Evolutionary conservation across 192 early-diverging fungal species (phyloP), one percentile per base, ranked within the genome.

Genomic region (Paraglomus brasilianum): DNA sequence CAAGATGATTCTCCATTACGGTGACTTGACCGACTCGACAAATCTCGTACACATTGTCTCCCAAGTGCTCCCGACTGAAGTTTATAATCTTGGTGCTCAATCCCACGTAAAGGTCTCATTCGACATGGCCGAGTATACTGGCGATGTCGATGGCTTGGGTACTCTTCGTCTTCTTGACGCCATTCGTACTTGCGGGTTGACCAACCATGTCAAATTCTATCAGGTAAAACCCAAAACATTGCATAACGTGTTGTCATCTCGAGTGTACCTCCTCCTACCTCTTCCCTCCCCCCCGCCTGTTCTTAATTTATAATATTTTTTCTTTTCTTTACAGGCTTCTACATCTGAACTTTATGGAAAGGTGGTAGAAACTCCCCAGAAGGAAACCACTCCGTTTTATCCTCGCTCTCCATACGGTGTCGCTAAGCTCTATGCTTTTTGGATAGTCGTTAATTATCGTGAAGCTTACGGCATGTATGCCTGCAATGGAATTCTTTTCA

Each of bases 311-410:
- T 73, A 79, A 88, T 11, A 56, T 56, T 24, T 56, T 6, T 30
- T 2, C 3, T 30, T 45, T 55, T 55, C 77, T 82, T 71, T 77
- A 69, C 69, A 84, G 85, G 90, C 89, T 11, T 86, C 83, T 46
- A 91, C 89, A 30, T 89, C 86, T 57, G 89, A 92, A 68, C 80
- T 91, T 45, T 91, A 90, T 66, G 90, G 90, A 61, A 91, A 90
- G 71, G 90, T 87, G 6, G 82, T 79, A 9, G 90, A 92, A 70
- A 89, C 85, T 15, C 89, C 89, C 22, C 89, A 91, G 72, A 87
- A 78, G 70, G 90, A 92, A 73, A 92, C 82, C n/a, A 91, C 90
- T 8, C 90, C 89, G 11, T 92, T 92, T 74, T 92, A 92, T 75
- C 90, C 89, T 57, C 83, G 90, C 61, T 90, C 88, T 17, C 90